Conservation (phyloP, 345 rosid genomes). For the Salix exigua region DNA sequence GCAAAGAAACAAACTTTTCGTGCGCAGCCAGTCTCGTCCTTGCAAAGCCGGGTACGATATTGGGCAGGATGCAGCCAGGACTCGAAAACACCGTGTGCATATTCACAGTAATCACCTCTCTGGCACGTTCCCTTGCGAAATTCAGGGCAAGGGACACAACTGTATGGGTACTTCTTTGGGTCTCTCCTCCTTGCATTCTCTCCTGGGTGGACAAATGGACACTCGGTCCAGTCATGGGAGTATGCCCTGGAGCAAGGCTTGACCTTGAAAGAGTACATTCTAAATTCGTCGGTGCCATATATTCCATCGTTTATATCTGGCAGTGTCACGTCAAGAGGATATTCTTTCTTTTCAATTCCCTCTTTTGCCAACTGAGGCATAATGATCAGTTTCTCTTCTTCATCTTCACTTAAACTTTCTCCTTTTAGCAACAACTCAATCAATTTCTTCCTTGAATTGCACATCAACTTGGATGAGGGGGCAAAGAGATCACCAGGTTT, state of each 20-base stretch:
- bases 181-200: conserved; percentile 99
- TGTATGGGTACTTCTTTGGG: conserved; percentile 86
- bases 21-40: conserved; percentile 82
- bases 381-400: conserved; percentile 37
- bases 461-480: conserved; percentile 28
- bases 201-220: conserved; percentile 97
- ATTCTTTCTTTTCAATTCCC: conserved; percentile 65
- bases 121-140: conserved; percentile 92
- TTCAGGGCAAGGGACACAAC: conserved; percentile 97
- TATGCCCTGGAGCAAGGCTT: conserved; percentile 99
- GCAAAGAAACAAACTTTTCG: conserved; percentile 99
- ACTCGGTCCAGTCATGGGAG: conserved; percentile 98
- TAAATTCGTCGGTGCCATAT: conserved; percentile 82
- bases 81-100: conserved; percentile 96
- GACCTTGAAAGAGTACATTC: conserved; percentile 89
- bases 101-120: conserved; percentile 86
- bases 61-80: conserved; percentile 99
- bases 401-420: conserved; percentile 35
- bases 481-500: conserved; percentile 59
- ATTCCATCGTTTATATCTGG: conserved; percentile 93
- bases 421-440: conserved; percentile 58
- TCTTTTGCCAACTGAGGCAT: conserved; percentile 45
- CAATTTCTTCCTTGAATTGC: conserved; percentile 46
- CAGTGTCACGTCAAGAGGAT: conserved; percentile 71
- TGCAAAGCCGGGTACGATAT: conserved; percentile 90